A percentile compares a stretch with the other conserved stretches of the same genome.
These are phyloP conservation scores for Diaporthe sp. DNA, from an alignment of 2,329 filamentous ascomycete species.

Conservation along the genomic window DNA sequence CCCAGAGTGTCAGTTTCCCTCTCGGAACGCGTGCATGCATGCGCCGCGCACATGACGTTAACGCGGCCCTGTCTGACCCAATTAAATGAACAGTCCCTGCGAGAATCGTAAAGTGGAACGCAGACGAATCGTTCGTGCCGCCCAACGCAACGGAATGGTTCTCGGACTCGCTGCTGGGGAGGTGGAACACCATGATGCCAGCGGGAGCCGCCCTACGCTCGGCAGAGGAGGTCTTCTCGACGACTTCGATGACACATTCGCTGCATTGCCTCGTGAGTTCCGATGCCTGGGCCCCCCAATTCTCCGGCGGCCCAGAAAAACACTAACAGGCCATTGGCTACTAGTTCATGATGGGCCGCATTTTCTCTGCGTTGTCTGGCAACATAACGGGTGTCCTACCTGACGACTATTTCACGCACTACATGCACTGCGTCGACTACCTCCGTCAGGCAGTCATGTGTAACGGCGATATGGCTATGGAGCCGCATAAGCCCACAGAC, in stretches of 20 bases:
- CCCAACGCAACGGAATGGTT: conserved; percentile 56
- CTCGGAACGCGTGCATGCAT: conserved; percentile 9
- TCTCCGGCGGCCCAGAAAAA: not conserved
- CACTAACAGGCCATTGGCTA: not conserved
- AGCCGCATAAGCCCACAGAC: conserved; percentile 44
- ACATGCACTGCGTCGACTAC: conserved; percentile 52
- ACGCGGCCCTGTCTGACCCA: conserved; percentile 21
- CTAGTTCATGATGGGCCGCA: conserved; percentile 53
- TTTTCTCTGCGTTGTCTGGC: conserved; percentile 47
- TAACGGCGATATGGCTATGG: conserved; percentile 45
- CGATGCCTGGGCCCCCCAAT: not conserved
- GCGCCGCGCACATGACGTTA: conserved; percentile 37
- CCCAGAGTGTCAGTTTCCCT: conserved; percentile 50
- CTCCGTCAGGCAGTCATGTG: conserved; percentile 47
- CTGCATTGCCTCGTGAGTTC: conserved; percentile 55
- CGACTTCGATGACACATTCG: conserved; percentile 57
- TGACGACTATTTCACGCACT: conserved; percentile 51
- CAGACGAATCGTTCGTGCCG: conserved; percentile 56
- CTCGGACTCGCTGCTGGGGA: conserved; percentile 51
- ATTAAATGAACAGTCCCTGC: conserved; percentile 49
- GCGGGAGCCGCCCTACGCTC: conserved; percentile 27
- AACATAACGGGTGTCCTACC: conserved; percentile 43
- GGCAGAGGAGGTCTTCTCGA: conserved; percentile 52
- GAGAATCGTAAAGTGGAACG: conserved; percentile 54
- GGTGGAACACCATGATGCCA: conserved; percentile 58